Conservation (phyloP, 208 protist genomes). For the Borovskyia barvae region DNA sequence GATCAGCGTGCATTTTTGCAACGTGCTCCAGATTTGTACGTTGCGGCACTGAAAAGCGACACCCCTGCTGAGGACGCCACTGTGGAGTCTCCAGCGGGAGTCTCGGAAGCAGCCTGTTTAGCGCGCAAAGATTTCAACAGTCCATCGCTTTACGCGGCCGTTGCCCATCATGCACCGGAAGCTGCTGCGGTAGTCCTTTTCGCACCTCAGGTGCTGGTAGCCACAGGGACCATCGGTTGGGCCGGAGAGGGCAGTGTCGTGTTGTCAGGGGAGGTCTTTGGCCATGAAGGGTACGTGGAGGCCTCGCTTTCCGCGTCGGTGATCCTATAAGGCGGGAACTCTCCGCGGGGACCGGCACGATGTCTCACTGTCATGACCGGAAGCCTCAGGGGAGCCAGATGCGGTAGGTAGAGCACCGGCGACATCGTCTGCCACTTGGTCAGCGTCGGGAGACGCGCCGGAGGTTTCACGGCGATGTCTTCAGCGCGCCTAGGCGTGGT, state of each 20-base stretch:
- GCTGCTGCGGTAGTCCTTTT: conserved; percentile 41
- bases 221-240: conserved; percentile 64
- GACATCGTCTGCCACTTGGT: too few relatives aligned
- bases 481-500: too few relatives aligned
- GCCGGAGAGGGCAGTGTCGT: conserved; percentile 52
- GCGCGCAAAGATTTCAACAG: not conserved
- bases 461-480: too few relatives aligned
- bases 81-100: too few relatives aligned
- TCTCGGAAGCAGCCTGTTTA: not conserved
- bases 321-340: conserved; percentile 11
- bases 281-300: conserved; percentile 36
- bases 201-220: conserved; percentile 42
- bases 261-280: conserved; percentile 21
- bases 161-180: conserved; percentile 6
- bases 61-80: too few relatives aligned
- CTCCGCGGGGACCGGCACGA: too few relatives aligned
- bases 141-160: conserved; percentile 21
- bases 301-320: conserved; percentile 79
- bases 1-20: conserved; percentile 77
- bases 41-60: conserved; percentile 1
- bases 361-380: too few relatives aligned
- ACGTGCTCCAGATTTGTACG: conserved; percentile 77
- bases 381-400: too few relatives aligned
- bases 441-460: too few relatives aligned
- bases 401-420: too few relatives aligned